phyloP scores from a whole-genome alignment of 768 basidiomycete genomes.

The Trichaptum fuscoviolaceum region DNA sequence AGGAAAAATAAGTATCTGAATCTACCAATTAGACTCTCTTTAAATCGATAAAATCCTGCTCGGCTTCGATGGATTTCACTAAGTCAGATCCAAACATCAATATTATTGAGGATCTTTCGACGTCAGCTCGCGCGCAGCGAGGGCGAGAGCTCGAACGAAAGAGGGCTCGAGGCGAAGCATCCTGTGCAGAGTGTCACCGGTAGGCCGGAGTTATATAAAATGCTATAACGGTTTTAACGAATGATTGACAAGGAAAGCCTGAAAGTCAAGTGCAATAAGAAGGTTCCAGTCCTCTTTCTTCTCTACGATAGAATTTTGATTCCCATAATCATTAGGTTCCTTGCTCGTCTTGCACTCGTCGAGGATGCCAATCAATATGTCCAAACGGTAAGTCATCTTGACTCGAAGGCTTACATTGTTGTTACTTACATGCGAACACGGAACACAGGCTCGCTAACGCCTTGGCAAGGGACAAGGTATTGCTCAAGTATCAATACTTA shows the following conservation, averaged over 20 bases:
- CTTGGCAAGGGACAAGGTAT: conserved; percentile 71
- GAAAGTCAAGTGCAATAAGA: conserved; percentile 4
- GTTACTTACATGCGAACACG: background rate
- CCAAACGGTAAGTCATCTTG: conserved; percentile 1
- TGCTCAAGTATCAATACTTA: conserved; percentile 1
- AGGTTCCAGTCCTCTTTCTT: background rate
- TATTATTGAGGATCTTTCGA: too few relatives aligned
- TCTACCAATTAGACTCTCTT: too few relatives aligned
- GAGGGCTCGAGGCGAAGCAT: conserved; percentile 15
- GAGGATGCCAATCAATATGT: background rate
- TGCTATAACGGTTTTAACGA: conserved; percentile 9
- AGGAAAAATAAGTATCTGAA: too few relatives aligned
- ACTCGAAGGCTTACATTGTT: background rate
- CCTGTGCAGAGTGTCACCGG: conserved; percentile 18
- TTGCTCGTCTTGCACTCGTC: conserved; percentile 1
- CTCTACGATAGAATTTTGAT: background rate
- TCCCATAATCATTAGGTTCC: background rate
- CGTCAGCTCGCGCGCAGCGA: conserved; percentile 24
- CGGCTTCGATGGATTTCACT: too few relatives aligned
- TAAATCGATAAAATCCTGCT: too few relatives aligned
- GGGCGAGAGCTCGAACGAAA: conserved; percentile 31
- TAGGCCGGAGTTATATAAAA: conserved; percentile 5
- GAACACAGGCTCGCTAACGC: conserved; percentile 55
- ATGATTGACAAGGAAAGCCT: conserved; percentile 3
- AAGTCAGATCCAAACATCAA: too few relatives aligned